Base-by-base conservation (phyloP, 371 early-diverging fungal species). In the Mortierella sp. region DNA sequence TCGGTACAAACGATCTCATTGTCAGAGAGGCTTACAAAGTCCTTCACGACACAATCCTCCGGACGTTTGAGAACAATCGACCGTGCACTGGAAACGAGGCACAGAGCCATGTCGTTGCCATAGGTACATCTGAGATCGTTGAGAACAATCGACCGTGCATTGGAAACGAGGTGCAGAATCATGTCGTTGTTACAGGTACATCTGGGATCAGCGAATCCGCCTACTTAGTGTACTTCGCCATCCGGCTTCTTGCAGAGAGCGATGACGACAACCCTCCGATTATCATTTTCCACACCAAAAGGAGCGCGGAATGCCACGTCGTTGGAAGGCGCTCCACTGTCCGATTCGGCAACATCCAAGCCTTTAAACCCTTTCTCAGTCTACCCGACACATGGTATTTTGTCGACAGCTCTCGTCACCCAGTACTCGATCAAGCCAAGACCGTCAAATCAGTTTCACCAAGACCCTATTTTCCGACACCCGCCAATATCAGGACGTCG, bases 371-470 rank as follows among this genome's bases (percentile, higher is more conserved):
- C 41, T 46, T 72, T 32, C 79, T 83, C 41, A 71, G n/a, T 70
- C 60, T 72, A 11, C 49, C 74, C 29, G 71, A 79, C 56, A 79
- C 83, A 54, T 76, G 80, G 83, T 74, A 83, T 73, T 56, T 83
- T n/a, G 77, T 76, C 6, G 83, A 79, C 55, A 73, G 76, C 73
- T 72, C 76, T 74, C 70, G 71, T 16, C 24, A n/a, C 8, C 76
- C 76, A 51, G 32, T 18, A 10, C 65, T 72, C 70, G 24, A 32
- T 44, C 10, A 32, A 71, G 86, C 79, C 72, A 78, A 44, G 73
- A 82, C 82, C 12, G 77, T 85, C 24, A 74, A 81, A 56, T 65
- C 85, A 56, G 79, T 41, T 74, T 85, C 82, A 35, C 70, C 79
- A 79, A 79, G 68, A 79, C 70, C 54, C 72, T 85, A 32, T 49